Conservation (phyloP, 225 moss, liverwort and hornwort genomes). For the Polytrichum commune region DNA sequence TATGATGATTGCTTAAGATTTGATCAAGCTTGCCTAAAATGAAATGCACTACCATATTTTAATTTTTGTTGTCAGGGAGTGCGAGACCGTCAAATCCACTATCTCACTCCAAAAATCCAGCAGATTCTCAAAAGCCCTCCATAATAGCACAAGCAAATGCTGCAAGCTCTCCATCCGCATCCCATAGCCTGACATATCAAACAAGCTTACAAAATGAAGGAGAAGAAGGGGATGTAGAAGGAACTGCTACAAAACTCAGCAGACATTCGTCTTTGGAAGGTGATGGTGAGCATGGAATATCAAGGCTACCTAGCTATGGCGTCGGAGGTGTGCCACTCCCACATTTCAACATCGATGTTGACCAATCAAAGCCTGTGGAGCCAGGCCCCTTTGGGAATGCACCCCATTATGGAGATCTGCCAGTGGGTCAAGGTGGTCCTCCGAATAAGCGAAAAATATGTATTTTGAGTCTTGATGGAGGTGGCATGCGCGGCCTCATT, state of each 20-base stretch:
- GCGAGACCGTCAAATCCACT: not conserved
- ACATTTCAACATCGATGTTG: conserved; percentile 14
- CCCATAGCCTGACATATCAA: too few relatives aligned
- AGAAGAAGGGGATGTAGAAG: too few relatives aligned
- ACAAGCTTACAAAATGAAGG: too few relatives aligned
- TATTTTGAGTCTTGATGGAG: conserved; percentile 79
- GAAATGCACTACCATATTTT: too few relatives aligned
- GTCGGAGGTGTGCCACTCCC: conserved; percentile 5
- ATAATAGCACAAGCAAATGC: conserved; percentile 1
- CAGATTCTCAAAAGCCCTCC: conserved; percentile 18
- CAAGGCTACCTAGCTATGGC: conserved; percentile 18
- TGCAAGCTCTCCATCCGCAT: too few relatives aligned
- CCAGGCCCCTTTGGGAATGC: conserved; percentile 28
- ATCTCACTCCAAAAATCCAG: not conserved
- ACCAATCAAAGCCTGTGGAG: conserved; percentile 19
- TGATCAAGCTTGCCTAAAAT: too few relatives aligned
- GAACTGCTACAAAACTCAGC: too few relatives aligned
- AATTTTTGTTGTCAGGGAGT: too few relatives aligned
- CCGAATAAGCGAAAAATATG: conserved; percentile 34
- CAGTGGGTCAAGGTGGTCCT: conserved; percentile 45
- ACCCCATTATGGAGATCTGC: conserved; percentile 27
- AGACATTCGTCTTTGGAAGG: too few relatives aligned
- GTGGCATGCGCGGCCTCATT: conserved; percentile 85
- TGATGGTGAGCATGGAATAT: conserved; percentile 6
- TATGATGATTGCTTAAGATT: too few relatives aligned